These are phyloP conservation scores for Neofusicoccum ribis DNA, from an alignment of 2,329 filamentous ascomycete species.

Conservation along the genomic window DNA sequence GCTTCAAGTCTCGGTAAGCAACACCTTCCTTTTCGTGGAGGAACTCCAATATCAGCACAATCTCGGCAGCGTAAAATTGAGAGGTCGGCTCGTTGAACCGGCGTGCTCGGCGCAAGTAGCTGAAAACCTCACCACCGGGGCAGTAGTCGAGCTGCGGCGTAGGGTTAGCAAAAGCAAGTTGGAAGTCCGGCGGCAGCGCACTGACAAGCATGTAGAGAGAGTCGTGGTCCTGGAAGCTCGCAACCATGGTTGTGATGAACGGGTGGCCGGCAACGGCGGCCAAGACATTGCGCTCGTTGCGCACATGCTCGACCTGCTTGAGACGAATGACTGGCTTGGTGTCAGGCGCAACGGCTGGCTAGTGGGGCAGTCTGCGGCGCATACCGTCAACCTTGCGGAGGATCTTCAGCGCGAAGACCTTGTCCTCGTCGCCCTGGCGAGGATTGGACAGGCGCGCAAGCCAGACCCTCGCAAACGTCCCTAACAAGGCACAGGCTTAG, in stretches of 20 bases:
- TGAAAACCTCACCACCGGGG: slow-evolving; percentile 82
- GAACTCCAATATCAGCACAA: slow-evolving; percentile 78
- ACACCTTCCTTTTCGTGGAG: slow-evolving; percentile 78
- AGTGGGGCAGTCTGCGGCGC: slow-evolving; percentile 20
- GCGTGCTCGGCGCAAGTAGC: slow-evolving; percentile 73
- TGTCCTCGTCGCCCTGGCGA: slow-evolving; percentile 55
- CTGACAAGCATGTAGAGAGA: slow-evolving; percentile 74
- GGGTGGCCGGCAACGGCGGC: slow-evolving; percentile 76
- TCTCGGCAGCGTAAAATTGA: slow-evolving; percentile 81
- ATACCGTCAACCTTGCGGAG: slow-evolving; percentile 61
- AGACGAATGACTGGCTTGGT: slow-evolving; percentile 65
- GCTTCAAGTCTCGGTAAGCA: slow-evolving; percentile 80
- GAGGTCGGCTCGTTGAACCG: slow-evolving; percentile 77
- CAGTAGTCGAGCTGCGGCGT: slow-evolving; percentile 68
- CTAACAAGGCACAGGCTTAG: slow-evolving; percentile 40
- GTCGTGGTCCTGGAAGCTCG: slow-evolving; percentile 77
- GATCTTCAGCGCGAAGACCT: slow-evolving; percentile 81
- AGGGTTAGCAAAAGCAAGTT: slow-evolving; percentile 24
- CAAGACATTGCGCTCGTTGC: slow-evolving; percentile 77
- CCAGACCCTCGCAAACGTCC: slow-evolving; percentile 81
- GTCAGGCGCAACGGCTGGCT: neutral
- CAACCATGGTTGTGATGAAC: slow-evolving; percentile 77
- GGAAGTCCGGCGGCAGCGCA: neutral
- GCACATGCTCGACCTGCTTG: slow-evolving; percentile 84
- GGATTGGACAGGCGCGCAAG: slow-evolving; percentile 65